Evolutionary conservation across 208 protist species (phyloP), one percentile per base, ranked within the genome.

Genomic region (Leishmania mexicana): DNA sequence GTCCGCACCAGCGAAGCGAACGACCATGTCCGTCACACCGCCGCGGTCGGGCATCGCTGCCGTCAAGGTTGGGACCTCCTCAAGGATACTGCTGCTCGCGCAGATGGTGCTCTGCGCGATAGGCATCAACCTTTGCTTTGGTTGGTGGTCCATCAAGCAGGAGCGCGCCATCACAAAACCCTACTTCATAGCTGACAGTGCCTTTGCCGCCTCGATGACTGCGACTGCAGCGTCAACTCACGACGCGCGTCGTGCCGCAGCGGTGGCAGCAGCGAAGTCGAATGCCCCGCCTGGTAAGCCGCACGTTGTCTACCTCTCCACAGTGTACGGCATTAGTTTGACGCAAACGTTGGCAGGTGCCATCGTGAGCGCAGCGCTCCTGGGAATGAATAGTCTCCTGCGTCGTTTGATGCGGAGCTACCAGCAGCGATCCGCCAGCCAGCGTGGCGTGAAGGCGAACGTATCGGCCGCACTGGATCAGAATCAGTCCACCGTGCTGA

Each of bases 111-210:
- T 95, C 10, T 95, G 91, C 74, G 83, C 91, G 35, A 78, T 80
- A 8, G 94, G 94, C 53, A 96, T 97, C 83, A 95, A 95, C 84
- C 42, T 94, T 19, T 96, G 92, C 78, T 96, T 97, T 85, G 88
- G 87, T 28, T 82, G 92, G 75, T 97, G 94, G 93, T 95, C 93
- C 3, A 80, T 97, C n/a, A 93, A 95, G 79, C 92, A 96, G 81
- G 92, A 97, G 79, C 91, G 93, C 3, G 75, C 94, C 47, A 85
- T 96, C 13, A 97, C 87, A 53, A 89, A 92, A 70, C 90, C 92
- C 1, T 97, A 97, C 80, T 21, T 65, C 54, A 35, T 83, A 51
- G 24, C 5, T 40, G 79, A 70, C 11, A 72, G 42, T 5, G 35
- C 49, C 6, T 65, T 78, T 31, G 54, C 75, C 1, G 35, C 75